Evolutionary conservation across 139 green algal species (phyloP), one percentile per base, ranked within the genome.

Genomic region (Axilococcus clingmanii): DNA sequence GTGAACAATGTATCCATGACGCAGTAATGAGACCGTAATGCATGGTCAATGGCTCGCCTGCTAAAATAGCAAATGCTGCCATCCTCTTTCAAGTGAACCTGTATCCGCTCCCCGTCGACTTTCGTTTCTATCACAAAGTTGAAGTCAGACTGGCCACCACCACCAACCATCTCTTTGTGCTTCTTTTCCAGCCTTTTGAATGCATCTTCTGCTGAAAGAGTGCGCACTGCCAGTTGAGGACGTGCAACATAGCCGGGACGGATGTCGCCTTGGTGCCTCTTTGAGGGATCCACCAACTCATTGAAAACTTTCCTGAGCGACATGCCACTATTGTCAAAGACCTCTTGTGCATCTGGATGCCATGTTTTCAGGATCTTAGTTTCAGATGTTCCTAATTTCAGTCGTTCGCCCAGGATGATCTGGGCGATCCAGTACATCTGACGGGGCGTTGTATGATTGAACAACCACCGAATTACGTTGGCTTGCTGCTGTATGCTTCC

Each of bases 81-180:
- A 17, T 58, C 48, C 19, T 34, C 64, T n/a, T 67, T 32, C n/a
- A 55, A 54, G 57, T 92, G 83, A 44, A 89, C 31, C 60, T 92
- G 82, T 9, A 92, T 74, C 25, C 71, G 56, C 48, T 77, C 61
- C 2, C 72, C 86, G 47, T 91, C 86, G 55, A 93, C 79, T 59
- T 94, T 94, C 33, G 66, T 72, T 44, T 95, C 86, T 17, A 78
- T 51, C 25, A 89, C 52, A 48, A 91, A 88, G 2, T 45, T 32
- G 8, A 25, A 8, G 12, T 19, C 14, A 25, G 6, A 24, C 3
- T 47, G 40, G 16, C 35, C 27, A 48, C 15, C 7, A 14, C 22
- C 48, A 8, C 48, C 22, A 34, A 32, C n/a, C 8, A 7, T 36
- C 47, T 46, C 25, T 17, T 24, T 40, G 7, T 48, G 20, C 30